Conservation (phyloP, 2,329 filamentous ascomycete genomes). For the Ophiostoma australiae region DNA sequence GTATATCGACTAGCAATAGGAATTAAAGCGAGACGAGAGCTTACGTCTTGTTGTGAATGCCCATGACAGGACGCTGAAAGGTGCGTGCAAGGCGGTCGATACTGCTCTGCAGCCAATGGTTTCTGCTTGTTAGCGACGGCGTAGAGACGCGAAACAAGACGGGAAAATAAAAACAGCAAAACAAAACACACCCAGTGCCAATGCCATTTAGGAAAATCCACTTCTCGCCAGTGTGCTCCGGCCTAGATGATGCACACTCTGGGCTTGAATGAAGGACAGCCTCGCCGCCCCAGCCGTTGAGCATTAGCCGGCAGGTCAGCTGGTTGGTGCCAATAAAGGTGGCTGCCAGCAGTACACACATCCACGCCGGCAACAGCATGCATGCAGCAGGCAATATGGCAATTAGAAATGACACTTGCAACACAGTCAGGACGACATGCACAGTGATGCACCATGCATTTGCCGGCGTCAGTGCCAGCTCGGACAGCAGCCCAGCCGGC, state of each 20-base stretch:
- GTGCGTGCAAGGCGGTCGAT: slow-evolving; percentile 66
- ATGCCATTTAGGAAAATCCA: slow-evolving; percentile 82
- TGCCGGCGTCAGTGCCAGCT: slow-evolving; percentile 53
- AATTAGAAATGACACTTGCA: slow-evolving; percentile 58
- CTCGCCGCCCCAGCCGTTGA: slow-evolving; percentile 49
- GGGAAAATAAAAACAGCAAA: neutral
- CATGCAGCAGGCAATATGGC: slow-evolving; percentile 51
- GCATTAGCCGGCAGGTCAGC: slow-evolving; percentile 43
- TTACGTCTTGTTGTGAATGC: slow-evolving; percentile 69
- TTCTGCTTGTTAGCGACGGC: slow-evolving; percentile 36
- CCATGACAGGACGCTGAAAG: slow-evolving; percentile 65
- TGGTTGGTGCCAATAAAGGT: slow-evolving; percentile 49
- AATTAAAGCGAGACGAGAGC: slow-evolving; percentile 8
- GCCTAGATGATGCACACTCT: slow-evolving; percentile 45
- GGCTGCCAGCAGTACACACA: slow-evolving; percentile 38
- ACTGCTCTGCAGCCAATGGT: slow-evolving; percentile 64
- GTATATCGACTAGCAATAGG: neutral
- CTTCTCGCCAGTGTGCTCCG: slow-evolving; percentile 57
- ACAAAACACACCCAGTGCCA: slow-evolving; percentile 40
- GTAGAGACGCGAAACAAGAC: too few relatives aligned
- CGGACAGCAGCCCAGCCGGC: slow-evolving; percentile 51
- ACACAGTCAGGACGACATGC: slow-evolving; percentile 53
- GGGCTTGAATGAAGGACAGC: slow-evolving; percentile 49
- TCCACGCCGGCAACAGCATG: slow-evolving; percentile 46
- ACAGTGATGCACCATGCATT: slow-evolving; percentile 56